Evolutionary conservation across 306 rosid genomes (phyloP), one percentile per base, ranked within the genome.

Genomic region (Cicer pinnatifidum): DNA sequence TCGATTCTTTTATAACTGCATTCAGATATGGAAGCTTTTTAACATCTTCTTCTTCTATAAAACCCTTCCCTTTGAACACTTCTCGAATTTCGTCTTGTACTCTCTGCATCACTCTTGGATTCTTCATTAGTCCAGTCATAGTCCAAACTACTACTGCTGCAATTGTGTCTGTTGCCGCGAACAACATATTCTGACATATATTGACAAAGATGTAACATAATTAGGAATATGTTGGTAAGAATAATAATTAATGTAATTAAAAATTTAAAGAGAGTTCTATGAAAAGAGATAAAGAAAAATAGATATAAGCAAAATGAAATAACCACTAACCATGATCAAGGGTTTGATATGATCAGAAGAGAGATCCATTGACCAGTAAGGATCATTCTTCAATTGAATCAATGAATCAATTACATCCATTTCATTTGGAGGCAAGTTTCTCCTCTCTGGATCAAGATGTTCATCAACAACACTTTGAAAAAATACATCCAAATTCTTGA

Each of bases 371-470:
- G 74, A 67, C 9, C n/a, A 54, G 10, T 53, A 56, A 15, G 16
- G 50, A 39, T 67, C 50, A 20, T 76, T 75, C 73, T 65, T 67
- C 58, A 67, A 19, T 15, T 52, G 47, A 16, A 75, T 46, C 12
- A 75, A 65, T 4, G 52, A 66, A 52, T 75, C 73, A 8, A 75
- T 11, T 7, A 75, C 45, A 40, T 75, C 79, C 40, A 17, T 56
- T 52, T 65, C 45, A 9, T 37, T 9, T 11, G 17, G n/a, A 4
- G 11, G 41, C 11, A 50, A 50, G 16, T 64, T 40, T 5, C 39
- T 15, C 33, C 66, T 64, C 20, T 65, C 38, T 0, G 73, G 72
- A 75, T 75, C 79, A 65, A 64, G 66, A 39, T 75, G 79, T n/a
- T 75, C 65, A 39, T 63, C 62, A 2, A 74, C 13, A 9, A 63